Percentiles rank a stretch among this genome's conserved stretches.
Evolutionary conservation across 1,284 basidiomycete genomes (phyloP).

Genomic region (Rhodotorula sp.): DNA sequence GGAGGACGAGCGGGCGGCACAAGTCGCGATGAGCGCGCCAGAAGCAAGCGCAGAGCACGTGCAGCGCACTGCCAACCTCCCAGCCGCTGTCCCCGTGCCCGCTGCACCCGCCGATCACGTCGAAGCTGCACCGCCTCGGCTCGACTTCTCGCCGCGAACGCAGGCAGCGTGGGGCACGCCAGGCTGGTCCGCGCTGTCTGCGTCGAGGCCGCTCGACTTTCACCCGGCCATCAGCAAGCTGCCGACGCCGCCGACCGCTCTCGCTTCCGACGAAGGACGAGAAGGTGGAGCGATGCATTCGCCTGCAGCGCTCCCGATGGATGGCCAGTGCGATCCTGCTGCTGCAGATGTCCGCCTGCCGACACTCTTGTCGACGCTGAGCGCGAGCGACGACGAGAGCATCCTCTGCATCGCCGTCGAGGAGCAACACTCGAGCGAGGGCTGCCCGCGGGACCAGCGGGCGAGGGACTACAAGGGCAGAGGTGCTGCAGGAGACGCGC

Average conservation of each 20-base stretch:
- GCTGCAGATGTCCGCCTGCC: background rate
- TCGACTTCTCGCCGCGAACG: background rate
- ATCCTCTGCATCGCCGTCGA: slow-evolving; percentile 33
- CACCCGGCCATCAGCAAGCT: background rate
- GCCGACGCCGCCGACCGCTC: background rate
- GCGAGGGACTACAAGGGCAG: background rate
- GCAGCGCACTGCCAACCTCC: background rate
- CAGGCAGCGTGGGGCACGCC: background rate
- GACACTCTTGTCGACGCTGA: slow-evolving; percentile 21
- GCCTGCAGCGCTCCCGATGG: too few species aligned
- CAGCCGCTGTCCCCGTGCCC: background rate
- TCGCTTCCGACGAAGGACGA: background rate
- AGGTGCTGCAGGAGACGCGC: background rate
- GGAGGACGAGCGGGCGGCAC: too few species aligned
- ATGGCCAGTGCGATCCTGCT: too few species aligned
- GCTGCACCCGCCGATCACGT: background rate
- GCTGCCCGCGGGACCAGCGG: too few species aligned
- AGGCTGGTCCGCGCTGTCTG: background rate
- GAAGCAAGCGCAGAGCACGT: background rate
- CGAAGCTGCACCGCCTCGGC: background rate
- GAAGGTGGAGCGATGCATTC: background rate
- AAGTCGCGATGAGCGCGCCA: too few species aligned
- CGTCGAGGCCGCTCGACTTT: background rate
- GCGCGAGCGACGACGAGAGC: slow-evolving; percentile 27
- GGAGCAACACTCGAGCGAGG: background rate